A percentile compares a stretch with the other conserved stretches of the same genome.
Conservation (phyloP, 148 eudicot genomes). For the Hydrangea macrophylla region DNA sequence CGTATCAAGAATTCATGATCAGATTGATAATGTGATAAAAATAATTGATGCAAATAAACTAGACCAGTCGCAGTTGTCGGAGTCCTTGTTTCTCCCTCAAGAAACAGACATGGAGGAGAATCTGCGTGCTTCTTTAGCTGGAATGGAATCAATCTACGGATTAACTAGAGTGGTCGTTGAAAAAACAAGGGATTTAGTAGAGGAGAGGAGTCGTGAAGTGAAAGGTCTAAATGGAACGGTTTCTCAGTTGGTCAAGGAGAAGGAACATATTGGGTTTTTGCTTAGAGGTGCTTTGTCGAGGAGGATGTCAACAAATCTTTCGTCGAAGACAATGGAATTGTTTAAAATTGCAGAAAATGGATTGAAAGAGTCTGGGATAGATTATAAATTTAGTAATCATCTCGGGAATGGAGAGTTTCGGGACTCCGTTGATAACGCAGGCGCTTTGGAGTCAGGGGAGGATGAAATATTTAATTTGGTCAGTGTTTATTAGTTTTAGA, state of each 20-base stretch:
- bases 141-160: constrained; percentile 74
- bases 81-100: constrained; percentile 80
- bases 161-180: constrained; percentile 51
- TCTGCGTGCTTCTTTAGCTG: constrained; percentile 79
- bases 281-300: constrained; percentile 84
- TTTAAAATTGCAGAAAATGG: constrained; percentile 91
- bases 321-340: constrained; percentile 66
- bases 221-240: constrained; percentile 72
- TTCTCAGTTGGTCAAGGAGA: constrained; percentile 73
- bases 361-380: constrained; percentile 75
- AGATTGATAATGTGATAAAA: constrained; percentile 61
- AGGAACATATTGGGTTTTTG: constrained; percentile 84
- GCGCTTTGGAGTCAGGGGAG: constrained; percentile 50
- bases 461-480: constrained; percentile 94
- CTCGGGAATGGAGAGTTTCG: constrained; percentile 31
- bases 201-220: constrained; percentile 66
- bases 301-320: constrained; percentile 51
- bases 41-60: constrained; percentile 62
- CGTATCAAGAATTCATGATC: constrained; percentile 72
- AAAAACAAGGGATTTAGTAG: constrained; percentile 59
- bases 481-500: constrained; percentile 13
- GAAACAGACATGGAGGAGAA: constrained; percentile 89
- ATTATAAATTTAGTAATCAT: constrained; percentile 57
- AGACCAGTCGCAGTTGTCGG: constrained; percentile 68
- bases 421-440: constrained; percentile 28